A percentile compares a stretch with the other conserved stretches of the same genome.
Evolutionary conservation across 2,329 filamentous ascomycete genomes (phyloP).

Genomic region (Tolypocladium amazonense): DNA sequence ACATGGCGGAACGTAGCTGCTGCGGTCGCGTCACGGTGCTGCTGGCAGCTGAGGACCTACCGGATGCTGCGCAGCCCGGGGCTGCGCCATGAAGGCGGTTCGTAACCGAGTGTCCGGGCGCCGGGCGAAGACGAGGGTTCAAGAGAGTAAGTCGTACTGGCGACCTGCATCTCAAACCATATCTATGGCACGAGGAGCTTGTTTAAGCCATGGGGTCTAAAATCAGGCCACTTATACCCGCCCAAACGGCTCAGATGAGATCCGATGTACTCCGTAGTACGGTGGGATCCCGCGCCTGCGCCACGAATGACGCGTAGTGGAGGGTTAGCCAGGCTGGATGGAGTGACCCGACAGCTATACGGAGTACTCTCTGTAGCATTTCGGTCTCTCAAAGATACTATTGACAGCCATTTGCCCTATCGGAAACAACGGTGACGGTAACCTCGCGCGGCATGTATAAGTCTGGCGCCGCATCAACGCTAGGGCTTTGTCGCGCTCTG

Average conservation of each 20-base stretch:
- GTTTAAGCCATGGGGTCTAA: not conserved
- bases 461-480: too few species aligned
- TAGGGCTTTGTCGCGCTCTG: too few species aligned
- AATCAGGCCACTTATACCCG: not conserved
- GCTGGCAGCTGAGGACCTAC: slow-evolving; percentile 18
- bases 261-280: not conserved
- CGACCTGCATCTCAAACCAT: not conserved
- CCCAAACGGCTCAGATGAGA: not conserved
- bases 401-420: too few species aligned
- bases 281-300: not conserved
- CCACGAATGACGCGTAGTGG: not conserved
- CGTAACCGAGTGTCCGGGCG: not conserved
- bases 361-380: too few species aligned
- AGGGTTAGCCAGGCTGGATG: not conserved
- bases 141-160: too few species aligned
- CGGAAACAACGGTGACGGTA: too few species aligned
- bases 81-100: slow-evolving; percentile 13
- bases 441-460: too few species aligned
- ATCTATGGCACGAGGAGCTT: too few species aligned
- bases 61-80: slow-evolving; percentile 8
- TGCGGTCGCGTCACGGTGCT: slow-evolving; percentile 34
- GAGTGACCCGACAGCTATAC: too few species aligned
- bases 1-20: slow-evolving; percentile 37
- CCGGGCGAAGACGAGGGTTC: too few species aligned
- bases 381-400: too few species aligned